Evolutionary conservation across 2,329 filamentous ascomycete species (phyloP), one percentile per base, ranked within the genome.

Genomic region (Corinectria fuckeliana): DNA sequence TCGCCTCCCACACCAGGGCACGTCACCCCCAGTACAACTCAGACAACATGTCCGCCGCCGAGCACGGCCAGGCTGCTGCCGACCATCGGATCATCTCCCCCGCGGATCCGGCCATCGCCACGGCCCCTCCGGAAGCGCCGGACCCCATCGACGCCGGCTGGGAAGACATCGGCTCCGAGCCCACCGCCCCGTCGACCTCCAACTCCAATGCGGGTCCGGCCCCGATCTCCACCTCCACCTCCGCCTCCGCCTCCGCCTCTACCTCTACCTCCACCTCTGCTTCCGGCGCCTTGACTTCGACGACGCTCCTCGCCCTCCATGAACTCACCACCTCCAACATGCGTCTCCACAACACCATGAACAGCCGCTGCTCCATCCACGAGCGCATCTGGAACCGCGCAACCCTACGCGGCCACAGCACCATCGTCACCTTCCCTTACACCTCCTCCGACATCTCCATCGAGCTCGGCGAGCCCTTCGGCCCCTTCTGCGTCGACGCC

Each of bases 391-490:
- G 44, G 28, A n/a, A 28, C 44, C 23, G 16, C n/a, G n/a, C n/a
- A n/a, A n/a, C n/a, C 7, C 30, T 20, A 7, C 45, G 10, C 30
- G 50, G 41, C 10, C 59, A 30, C 18, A 64, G 60, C 32, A 50
- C 38, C 44, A 26, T 52, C 44, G 34, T 53, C 42, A 62, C 58
- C 25, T 30, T 48, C 39, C 51, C 54, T 47, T 55, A 51, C 36
- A 58, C 51, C 32, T 63, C 62, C 20, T 64, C 64, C 44, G 32
- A 56, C 38, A 59, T 53, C 20, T 48, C 55, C 20, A 28, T 61
- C 30, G 54, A 58, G 4, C 48, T 61, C 10, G 53, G 54, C n/a
- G 62, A 63, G n/a, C 26, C 56, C 36, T 55, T 49, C 34, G 42
- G 30, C 38, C 50, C 60, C 13, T 45, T 50, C 10, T 18, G 45